A percentile compares a stretch with the other conserved stretches of the same genome.
Evolutionary conservation across 768 basidiomycete genomes (phyloP).

Genomic region (Rubroboletus pulcherrimus): DNA sequence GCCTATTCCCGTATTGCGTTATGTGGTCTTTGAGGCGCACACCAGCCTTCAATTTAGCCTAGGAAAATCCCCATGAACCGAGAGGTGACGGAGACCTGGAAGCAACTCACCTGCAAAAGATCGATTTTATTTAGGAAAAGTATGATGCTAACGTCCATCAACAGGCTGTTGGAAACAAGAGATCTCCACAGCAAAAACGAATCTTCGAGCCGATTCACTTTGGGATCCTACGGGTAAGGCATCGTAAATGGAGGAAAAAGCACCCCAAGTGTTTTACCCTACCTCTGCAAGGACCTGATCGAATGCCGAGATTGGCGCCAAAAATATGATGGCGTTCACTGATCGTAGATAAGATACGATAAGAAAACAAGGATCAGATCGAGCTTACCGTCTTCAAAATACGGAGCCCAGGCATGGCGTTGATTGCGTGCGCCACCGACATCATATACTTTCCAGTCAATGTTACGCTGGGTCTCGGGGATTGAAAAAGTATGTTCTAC

Average conservation of each 20-base stretch:
- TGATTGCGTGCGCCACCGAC: constrained; percentile 81
- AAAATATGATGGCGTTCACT: constrained; percentile 88
- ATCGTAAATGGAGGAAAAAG: constrained; percentile 2
- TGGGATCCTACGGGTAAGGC: constrained; percentile 49
- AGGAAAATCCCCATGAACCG: neutral
- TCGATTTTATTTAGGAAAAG: constrained; percentile 83
- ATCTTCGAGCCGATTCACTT: constrained; percentile 76
- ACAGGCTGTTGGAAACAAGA: constrained; percentile 68
- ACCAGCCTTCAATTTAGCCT: constrained; percentile 76
- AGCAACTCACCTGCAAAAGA: constrained; percentile 54
- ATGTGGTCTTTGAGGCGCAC: constrained; percentile 69
- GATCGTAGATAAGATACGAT: constrained; percentile 9
- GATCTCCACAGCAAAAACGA: constrained; percentile 71
- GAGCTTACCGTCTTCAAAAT: constrained; percentile 72
- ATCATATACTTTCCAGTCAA: constrained; percentile 82
- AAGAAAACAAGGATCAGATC: neutral
- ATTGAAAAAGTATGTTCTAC: constrained; percentile 75
- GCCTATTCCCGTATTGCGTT: constrained; percentile 64
- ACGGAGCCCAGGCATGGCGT: constrained; percentile 84
- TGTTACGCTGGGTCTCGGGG: constrained; percentile 51
- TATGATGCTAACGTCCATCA: constrained; percentile 71
- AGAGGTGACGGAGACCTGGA: neutral
- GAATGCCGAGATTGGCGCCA: constrained; percentile 84
- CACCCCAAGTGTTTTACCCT: constrained; percentile 8
- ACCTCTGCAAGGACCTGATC: constrained; percentile 82